A percentile compares a stretch with the other conserved stretches of the same genome.
Evolutionary conservation across 148 eudicot genomes (phyloP).

Genomic region (Bassia scoparia): DNA sequence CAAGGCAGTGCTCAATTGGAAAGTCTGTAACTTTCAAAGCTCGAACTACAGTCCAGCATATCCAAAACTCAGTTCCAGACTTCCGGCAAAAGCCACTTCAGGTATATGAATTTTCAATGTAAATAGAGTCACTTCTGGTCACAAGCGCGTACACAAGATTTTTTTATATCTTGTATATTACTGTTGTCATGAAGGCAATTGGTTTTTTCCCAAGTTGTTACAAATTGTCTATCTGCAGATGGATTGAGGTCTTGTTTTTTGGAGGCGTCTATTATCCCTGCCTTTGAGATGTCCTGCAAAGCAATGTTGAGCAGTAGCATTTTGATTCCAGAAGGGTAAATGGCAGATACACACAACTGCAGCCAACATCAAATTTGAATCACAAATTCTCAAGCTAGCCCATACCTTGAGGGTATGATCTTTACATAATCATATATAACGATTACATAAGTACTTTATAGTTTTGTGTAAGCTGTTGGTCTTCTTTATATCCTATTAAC

Average conservation of each 20-base stretch:
- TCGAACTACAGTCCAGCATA: too few species aligned
- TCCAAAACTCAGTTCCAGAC: too few species aligned
- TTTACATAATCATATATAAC: not conserved
- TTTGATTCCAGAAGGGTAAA: slow-evolving; percentile 83
- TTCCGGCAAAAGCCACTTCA: too few species aligned
- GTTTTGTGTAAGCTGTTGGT: not conserved
- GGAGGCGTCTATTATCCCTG: slow-evolving; percentile 78
- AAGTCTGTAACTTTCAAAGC: too few species aligned
- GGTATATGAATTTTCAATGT: too few species aligned
- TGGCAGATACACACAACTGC: slow-evolving; percentile 68
- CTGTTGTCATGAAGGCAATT: not conserved
- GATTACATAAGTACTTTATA: not conserved
- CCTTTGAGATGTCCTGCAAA: slow-evolving; percentile 87
- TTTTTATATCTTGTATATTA: not conserved
- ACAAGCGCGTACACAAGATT: too few species aligned
- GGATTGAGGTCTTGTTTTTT: slow-evolving; percentile 68
- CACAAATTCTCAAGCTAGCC: slow-evolving; percentile 68
- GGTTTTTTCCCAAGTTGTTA: not conserved
- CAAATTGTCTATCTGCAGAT: slow-evolving; percentile 40
- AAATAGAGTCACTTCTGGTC: too few species aligned
- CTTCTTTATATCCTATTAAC: not conserved
- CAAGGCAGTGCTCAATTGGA: too few species aligned
- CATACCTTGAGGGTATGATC: slow-evolving; percentile 71
- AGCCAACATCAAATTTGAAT: slow-evolving; percentile 68
- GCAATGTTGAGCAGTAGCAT: slow-evolving; percentile 96